These are phyloP conservation scores for Clavispora phyllophila DNA, from an alignment of 805 yeast species.

Conservation along the genomic window DNA sequence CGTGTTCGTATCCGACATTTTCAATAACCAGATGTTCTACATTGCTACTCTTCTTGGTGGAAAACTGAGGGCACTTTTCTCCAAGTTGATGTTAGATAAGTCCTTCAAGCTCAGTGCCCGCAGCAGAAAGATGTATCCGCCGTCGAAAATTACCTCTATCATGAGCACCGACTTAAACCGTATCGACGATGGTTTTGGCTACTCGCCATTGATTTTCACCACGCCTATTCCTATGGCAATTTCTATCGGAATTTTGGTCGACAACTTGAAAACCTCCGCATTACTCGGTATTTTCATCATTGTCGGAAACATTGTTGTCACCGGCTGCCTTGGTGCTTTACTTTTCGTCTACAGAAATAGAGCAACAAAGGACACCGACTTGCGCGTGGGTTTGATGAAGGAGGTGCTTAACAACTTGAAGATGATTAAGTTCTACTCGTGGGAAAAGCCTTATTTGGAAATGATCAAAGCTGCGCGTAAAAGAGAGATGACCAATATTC, in stretches of 20 bases:
- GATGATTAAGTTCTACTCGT: conserved; percentile 10
- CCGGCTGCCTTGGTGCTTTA: conserved; percentile 2
- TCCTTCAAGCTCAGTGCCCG: conserved; percentile 4
- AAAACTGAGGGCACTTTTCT: conserved; percentile 1
- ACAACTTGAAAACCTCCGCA: conserved; percentile 5
- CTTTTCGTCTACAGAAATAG: conserved; percentile 3
- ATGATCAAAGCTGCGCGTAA: background rate
- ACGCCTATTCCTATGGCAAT: conserved; percentile 4
- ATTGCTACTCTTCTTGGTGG: conserved; percentile 2
- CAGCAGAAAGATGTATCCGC: conserved; percentile 1
- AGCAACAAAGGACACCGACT: conserved; percentile 7
- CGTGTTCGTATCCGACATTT: background rate
- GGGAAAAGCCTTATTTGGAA: conserved; percentile 7
- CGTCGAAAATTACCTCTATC: conserved; percentile 6
- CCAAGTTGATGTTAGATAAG: conserved; percentile 6
- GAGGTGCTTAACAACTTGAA: conserved; percentile 7
- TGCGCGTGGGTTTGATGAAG: conserved; percentile 3
- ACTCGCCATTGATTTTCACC: conserved; percentile 1
- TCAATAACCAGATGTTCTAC: conserved; percentile 3
- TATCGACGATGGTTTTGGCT: conserved; percentile 6
- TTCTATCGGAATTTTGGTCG: conserved; percentile 5
- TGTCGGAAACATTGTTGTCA: conserved; percentile 1
- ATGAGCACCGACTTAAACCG: conserved; percentile 7
- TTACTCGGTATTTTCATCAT: conserved; percentile 6
- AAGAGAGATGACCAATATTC: conserved; percentile 3